Percentiles rank a stretch among this genome's conserved stretches.
Conservation (phyloP, 2,329 filamentous ascomycete genomes). For the Calonectria honghensis region DNA sequence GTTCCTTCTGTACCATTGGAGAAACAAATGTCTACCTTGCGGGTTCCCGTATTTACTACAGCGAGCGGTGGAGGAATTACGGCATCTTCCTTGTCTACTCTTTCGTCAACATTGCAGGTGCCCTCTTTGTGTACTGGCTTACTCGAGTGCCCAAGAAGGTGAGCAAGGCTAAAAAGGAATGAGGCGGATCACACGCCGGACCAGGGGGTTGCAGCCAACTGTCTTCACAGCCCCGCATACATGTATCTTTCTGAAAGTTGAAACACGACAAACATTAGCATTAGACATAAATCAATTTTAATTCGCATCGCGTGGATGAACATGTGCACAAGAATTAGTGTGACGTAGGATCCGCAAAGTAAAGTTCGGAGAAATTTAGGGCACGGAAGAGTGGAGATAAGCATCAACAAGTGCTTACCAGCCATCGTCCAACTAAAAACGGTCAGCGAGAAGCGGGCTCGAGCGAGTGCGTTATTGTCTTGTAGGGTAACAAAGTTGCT, state of each 20-base stretch:
- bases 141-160: constrained; percentile 67
- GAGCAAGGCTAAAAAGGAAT: constrained; percentile 59
- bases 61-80: constrained; percentile 81
- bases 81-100: constrained; percentile 77
- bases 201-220: not conserved
- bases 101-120: constrained; percentile 73
- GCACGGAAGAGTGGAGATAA: not conserved
- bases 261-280: not conserved
- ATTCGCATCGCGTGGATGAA: not conserved
- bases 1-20: constrained; percentile 73
- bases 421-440: not conserved
- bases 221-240: not conserved
- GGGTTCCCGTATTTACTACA: constrained; percentile 70
- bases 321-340: not conserved
- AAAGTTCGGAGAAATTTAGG: not conserved
- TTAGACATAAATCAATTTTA: not conserved
- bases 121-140: constrained; percentile 75
- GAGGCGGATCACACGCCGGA: not conserved
- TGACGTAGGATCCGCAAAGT: not conserved
- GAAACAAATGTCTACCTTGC: constrained; percentile 73
- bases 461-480: not conserved
- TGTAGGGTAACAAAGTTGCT: not conserved
- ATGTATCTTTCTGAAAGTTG: not conserved
- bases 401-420: constrained; percentile 4
- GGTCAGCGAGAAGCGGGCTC: not conserved